Conservation (phyloP, 768 basidiomycete species). For the Suillus ampliporus region DNA sequence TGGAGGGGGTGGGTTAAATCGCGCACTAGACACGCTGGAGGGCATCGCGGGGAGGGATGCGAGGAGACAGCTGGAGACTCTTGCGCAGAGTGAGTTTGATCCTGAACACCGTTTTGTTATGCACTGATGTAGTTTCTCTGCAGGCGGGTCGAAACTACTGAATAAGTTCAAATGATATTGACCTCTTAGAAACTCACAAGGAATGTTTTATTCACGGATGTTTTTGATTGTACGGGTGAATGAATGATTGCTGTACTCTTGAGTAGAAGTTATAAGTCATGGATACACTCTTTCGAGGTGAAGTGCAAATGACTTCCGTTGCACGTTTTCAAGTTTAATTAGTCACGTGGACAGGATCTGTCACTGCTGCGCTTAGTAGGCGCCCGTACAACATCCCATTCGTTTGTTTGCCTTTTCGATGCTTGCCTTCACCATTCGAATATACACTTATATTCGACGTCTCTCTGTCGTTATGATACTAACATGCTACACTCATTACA, state of each 20-base stretch:
- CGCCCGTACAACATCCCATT: no score
- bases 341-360: background rate
- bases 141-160: constrained; percentile 18
- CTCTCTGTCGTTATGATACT: no score
- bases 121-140: background rate
- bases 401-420: no score
- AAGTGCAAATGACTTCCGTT: background rate
- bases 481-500: no score
- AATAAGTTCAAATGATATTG: constrained; percentile 19
- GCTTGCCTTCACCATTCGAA: no score
- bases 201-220: background rate
- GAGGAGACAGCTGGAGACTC: constrained; percentile 52
- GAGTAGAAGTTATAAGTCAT: background rate
- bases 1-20: constrained; percentile 12
- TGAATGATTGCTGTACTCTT: no score
- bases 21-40: constrained; percentile 58
- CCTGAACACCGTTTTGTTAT: constrained; percentile 13
- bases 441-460: no score
- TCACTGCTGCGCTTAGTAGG: no score
- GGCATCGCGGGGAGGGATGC: constrained; percentile 59
- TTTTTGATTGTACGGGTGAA: background rate
- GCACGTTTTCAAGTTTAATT: background rate
- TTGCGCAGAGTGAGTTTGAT: constrained; percentile 57
- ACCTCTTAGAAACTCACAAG: background rate
- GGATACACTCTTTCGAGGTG: background rate